Evolutionary conservation across 2,329 filamentous ascomycete species (phyloP).

Genomic region (Nannizziopsis barbatae): DNA sequence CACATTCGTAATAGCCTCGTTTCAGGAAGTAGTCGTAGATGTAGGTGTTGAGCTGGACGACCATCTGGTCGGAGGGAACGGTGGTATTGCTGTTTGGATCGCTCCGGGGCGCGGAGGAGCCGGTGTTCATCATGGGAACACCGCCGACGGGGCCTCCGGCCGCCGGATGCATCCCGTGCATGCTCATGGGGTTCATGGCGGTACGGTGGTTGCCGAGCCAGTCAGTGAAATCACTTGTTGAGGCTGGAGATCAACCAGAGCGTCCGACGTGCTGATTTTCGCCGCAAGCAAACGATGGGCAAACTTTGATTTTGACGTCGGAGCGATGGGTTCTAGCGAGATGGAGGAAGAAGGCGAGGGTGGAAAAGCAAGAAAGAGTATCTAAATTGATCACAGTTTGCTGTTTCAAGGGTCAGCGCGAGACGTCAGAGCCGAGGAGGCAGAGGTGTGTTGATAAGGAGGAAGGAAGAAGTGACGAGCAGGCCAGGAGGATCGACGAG

Average conservation of each 20-base stretch:
- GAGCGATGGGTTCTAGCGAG: conserved; percentile 11
- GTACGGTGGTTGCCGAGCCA: conserved; percentile 17
- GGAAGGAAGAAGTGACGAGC: too few species aligned
- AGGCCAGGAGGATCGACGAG: too few species aligned
- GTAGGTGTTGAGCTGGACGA: conserved; percentile 48
- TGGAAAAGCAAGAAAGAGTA: too few species aligned
- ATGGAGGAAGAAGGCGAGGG: background rate
- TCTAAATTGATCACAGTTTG: too few species aligned
- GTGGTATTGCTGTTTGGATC: conserved; percentile 26
- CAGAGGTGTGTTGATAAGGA: background rate
- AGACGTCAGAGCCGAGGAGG: too few species aligned
- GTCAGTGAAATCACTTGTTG: conserved; percentile 27
- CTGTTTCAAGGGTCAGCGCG: background rate
- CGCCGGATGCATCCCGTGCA: conserved; percentile 47
- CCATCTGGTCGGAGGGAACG: conserved; percentile 29
- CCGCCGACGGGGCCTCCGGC: conserved; percentile 47
- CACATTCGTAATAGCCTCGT: conserved; percentile 72
- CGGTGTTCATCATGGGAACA: conserved; percentile 46
- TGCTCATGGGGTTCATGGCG: conserved; percentile 46
- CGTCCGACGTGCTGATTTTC: conserved; percentile 14
- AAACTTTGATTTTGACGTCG: background rate
- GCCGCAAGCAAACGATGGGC: background rate
- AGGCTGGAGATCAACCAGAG: conserved; percentile 19
- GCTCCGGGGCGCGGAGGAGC: conserved; percentile 35
- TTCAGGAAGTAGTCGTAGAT: conserved; percentile 71